Conservation (phyloP, 2,329 filamentous ascomycete species). For the Bipolaris oryzae region DNA sequence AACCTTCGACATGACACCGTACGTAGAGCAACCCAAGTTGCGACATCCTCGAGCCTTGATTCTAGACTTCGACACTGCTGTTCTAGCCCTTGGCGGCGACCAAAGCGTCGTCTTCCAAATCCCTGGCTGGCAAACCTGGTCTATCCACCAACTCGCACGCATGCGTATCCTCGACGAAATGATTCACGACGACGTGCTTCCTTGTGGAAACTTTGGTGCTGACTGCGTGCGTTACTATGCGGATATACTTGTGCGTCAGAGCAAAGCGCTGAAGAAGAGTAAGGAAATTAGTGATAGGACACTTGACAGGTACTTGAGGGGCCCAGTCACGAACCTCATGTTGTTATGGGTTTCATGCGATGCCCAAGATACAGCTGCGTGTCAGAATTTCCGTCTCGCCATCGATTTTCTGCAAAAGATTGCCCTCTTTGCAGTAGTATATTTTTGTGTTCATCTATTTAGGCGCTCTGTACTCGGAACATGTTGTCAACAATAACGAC, state of each 20-base stretch:
- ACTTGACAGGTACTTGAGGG: not conserved
- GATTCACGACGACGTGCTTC: not conserved
- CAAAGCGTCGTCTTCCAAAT: not conserved
- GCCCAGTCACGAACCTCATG: not conserved
- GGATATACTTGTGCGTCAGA: not conserved
- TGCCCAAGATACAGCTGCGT: too few species aligned
- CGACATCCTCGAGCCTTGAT: too few species aligned
- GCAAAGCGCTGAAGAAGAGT: not conserved
- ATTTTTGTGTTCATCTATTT: too few species aligned
- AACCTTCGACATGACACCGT: not conserved
- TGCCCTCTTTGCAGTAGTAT: too few species aligned
- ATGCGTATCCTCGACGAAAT: not conserved
- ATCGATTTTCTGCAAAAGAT: too few species aligned
- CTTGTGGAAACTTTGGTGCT: not conserved
- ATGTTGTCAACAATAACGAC: too few species aligned
- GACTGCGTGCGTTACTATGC: not conserved
- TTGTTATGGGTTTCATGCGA: not conserved
- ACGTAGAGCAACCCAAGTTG: not conserved
- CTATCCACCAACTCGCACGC: not conserved
- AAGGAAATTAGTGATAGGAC: not conserved
- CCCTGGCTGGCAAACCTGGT: not conserved
- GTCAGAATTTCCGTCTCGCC: too few species aligned
- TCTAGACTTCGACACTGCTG: not conserved
- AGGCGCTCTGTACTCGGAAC: too few species aligned
- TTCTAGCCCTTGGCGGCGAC: not conserved